Base-by-base conservation (phyloP, 768 basidiomycete species). In the Tulasnella sp. region DNA sequence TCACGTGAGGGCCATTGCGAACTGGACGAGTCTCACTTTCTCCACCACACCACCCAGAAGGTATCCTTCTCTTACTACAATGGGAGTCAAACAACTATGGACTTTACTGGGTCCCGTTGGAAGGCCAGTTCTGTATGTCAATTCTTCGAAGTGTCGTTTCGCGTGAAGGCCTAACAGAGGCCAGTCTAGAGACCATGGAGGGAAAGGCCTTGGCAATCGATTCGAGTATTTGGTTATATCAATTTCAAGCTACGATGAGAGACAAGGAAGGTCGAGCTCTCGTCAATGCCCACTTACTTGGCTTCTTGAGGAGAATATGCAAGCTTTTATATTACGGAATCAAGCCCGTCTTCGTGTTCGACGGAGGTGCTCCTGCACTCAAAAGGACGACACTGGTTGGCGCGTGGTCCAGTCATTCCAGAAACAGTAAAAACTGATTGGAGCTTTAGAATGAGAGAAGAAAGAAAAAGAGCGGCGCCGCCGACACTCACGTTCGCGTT, bases 61-160 rank as follows among this genome's bases (percentile, higher is more conserved):
- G 44, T 24, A 73, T 3, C 18, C 19, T 52, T 52, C 4, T 10
- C 48, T 24, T 10, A 3, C 27, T 4, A 5, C 72, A 38, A 96
- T 98, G 97, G 97, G 97, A 90, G 97, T 99, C 75, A 97, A 98
- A 85, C 95, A 95, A 40, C 87, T 99, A 82, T 99, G 97, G 97
- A 93, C 89, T 81, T 91, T 99, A 18, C 87, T 99, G 79, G 89
- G 90, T 18, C 97, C 97, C n/a, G 95, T 97, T 52, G 96, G 96
- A 40, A 90, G 97, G 79, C 97, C 97, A 71, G 93, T 98, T 82
- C 89, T 94, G 97, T 97, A 84, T 83, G 91, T 87, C 21, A 52
- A 27, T 42, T 34, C 42, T 39, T 42, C 40, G 14, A 18, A n/a
- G 27, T n/a, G 27, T 71, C 71, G 12, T 31, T 12, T 18, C 14